Conservation (phyloP, 2,329 filamentous ascomycete genomes). For the Dactylellina sp. region DNA sequence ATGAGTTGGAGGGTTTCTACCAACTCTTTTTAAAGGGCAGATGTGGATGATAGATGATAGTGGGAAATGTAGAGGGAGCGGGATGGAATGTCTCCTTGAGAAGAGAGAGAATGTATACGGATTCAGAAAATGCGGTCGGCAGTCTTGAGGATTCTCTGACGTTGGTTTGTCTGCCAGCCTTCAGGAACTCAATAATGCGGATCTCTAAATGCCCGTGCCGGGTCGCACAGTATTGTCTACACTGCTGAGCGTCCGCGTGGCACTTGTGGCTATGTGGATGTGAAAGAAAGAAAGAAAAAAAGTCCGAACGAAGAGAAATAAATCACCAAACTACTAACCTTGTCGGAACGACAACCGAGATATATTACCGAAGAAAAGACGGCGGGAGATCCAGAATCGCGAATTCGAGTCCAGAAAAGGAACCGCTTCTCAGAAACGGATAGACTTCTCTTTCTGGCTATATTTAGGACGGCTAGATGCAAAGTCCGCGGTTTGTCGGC, state of each 20-base stretch:
- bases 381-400: conserved; percentile 35
- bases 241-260: conserved; percentile 47
- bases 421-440: conserved; percentile 56
- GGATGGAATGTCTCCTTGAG: conserved; percentile 45
- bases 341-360: conserved; percentile 52
- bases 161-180: conserved; percentile 28
- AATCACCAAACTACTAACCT: conserved; percentile 44
- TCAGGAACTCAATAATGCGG: conserved; percentile 43
- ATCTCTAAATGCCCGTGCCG: conserved; percentile 25
- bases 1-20: conserved; percentile 23
- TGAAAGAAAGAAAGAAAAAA: not conserved
- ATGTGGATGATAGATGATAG: conserved; percentile 8
- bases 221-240: conserved; percentile 37
- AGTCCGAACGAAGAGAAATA: conserved; percentile 9
- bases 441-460: conserved; percentile 41
- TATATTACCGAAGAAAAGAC: conserved; percentile 28
- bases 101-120: conserved; percentile 36
- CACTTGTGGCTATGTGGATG: conserved; percentile 14
- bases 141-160: conserved; percentile 49
- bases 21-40: conserved; percentile 28
- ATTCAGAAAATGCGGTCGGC: conserved; percentile 54
- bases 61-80: conserved; percentile 29
- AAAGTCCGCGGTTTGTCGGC: conserved; percentile 52
- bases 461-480: conserved; percentile 42
- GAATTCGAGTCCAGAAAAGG: conserved; percentile 37